These are phyloP conservation scores for Boletus subluridellus DNA, from an alignment of 1,284 basidiomycete genomes.

Conservation along the genomic window DNA sequence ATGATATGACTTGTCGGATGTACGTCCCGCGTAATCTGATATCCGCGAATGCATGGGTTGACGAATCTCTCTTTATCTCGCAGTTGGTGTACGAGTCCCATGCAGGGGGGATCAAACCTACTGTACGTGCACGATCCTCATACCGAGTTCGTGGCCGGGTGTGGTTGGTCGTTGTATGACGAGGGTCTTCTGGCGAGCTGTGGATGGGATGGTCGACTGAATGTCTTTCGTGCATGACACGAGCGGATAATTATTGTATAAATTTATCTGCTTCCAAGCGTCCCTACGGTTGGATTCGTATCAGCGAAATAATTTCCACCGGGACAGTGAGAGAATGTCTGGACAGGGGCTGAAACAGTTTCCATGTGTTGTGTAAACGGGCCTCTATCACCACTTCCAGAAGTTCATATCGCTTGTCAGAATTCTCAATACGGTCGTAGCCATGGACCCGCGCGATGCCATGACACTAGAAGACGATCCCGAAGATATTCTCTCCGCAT, in stretches of 20 bases:
- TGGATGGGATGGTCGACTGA: constrained; percentile 85
- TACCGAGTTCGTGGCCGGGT: constrained; percentile 92
- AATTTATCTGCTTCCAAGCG: background rate
- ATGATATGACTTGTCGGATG: constrained; percentile 95
- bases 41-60: background rate
- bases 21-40: constrained; percentile 43
- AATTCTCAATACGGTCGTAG: background rate
- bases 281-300: background rate
- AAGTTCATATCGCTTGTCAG: background rate
- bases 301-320: background rate
- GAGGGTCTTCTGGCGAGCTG: constrained; percentile 82
- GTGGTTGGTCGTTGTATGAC: constrained; percentile 86
- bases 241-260: background rate
- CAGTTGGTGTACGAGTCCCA: constrained; percentile 65
- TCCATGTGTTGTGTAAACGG: background rate
- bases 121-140: constrained; percentile 78
- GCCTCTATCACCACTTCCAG: too few species aligned
- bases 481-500: constrained; percentile 62
- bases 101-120: constrained; percentile 52
- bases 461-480: constrained; percentile 37
- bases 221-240: constrained; percentile 63
- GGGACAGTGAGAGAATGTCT: background rate
- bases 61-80: background rate
- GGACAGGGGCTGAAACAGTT: background rate
- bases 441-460: constrained; percentile 3